Evolutionary conservation across 2,329 filamentous ascomycete species (phyloP).

Genomic region (Colletotrichum sp.): DNA sequence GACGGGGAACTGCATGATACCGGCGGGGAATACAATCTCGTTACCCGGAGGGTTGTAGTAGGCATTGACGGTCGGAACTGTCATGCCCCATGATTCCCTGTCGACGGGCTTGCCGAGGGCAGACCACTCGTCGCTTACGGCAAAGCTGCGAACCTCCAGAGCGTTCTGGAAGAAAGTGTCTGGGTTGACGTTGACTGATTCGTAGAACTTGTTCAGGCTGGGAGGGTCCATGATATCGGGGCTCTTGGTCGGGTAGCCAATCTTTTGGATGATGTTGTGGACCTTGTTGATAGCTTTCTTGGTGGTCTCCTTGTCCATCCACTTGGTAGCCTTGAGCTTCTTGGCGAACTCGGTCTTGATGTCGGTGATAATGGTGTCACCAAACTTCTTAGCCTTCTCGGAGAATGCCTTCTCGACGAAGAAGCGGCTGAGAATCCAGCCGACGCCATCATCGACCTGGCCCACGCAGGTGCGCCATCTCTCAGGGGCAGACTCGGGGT

Average conservation of each 20-base stretch:
- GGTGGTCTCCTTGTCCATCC: constrained; percentile 69
- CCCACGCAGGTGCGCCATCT: constrained; percentile 70
- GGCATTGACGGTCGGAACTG: constrained; percentile 67
- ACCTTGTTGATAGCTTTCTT: constrained; percentile 68
- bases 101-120: constrained; percentile 65
- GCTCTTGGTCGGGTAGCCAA: constrained; percentile 68
- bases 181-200: constrained; percentile 52
- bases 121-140: constrained; percentile 56
- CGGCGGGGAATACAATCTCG: constrained; percentile 72
- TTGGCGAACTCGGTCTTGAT: constrained; percentile 71
- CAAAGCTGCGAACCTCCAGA: constrained; percentile 54
- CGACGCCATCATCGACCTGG: constrained; percentile 61
- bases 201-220: constrained; percentile 62
- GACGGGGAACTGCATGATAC: constrained; percentile 72
- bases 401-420: constrained; percentile 74
- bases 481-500: constrained; percentile 66
- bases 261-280: constrained; percentile 70
- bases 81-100: constrained; percentile 65
- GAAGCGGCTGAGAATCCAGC: constrained; percentile 74
- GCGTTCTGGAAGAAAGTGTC: constrained; percentile 63
- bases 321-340: constrained; percentile 62
- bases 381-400: constrained; percentile 68
- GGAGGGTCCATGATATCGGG: constrained; percentile 66
- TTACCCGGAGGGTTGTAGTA: constrained; percentile 71
- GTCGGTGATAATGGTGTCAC: constrained; percentile 72